Evolutionary conservation across 75 land plant species (phyloP), one percentile per base, ranked within the genome.

Genomic region (Pinus taeda): DNA sequence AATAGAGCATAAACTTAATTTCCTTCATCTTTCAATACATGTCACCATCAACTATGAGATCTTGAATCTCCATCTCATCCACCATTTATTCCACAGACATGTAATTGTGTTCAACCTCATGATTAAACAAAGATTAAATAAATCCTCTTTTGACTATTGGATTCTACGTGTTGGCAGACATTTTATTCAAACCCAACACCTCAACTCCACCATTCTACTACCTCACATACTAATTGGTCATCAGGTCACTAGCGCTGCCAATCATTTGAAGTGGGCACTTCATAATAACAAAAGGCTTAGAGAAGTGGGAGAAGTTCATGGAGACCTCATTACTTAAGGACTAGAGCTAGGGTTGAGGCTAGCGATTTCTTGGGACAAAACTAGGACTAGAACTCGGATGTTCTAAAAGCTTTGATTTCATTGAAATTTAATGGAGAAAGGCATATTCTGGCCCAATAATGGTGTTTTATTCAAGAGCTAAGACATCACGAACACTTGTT

Each of bases 271-370:
- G 11, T 18, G 39, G 71, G 13, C 53, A 39, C 53, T 69, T 69
- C 53, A 39, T 69, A 20, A 6, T 69, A 21, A 69, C 49, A 20
- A 53, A 49, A 2, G 71, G 71, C 22, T 20, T 69, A 11, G 71
- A 69, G 49, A 69, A 69, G 71, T 39, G 71, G 71, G 71, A 39
- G 49, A 69, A 69, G 22, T 69, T 69, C 20, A 69, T 69, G 49
- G 71, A 69, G 8, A 1, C 7, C 7, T 24, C 71, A 39, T 39
- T 22, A 9, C 21, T 69, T 39, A 20, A 37, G 69, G 39, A 20
- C 36, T 69, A 22, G 18, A 37, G 49, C 45, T 69, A 53, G 20
- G 7, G 11, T 14, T 39, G 49, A 3, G 49, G 49, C 49, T 9
- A n/a, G n/a, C n/a, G n/a, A n/a, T n/a, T n/a, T 69, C 15, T 22